A percentile compares a stretch with the other conserved stretches of the same genome.
Conservation (phyloP, 257 asterid species). For the Solanum commersonii region DNA sequence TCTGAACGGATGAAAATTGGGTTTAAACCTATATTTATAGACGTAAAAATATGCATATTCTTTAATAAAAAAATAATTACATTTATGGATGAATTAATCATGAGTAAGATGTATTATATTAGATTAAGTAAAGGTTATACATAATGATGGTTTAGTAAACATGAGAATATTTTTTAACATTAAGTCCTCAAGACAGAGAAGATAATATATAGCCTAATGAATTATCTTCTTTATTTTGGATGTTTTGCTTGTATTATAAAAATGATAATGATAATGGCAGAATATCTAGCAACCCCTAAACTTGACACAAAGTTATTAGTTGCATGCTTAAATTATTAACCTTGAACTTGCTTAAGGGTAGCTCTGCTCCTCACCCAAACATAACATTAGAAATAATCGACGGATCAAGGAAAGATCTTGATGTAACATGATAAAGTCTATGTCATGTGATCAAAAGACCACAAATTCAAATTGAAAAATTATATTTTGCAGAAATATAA, state of each 20-base stretch:
- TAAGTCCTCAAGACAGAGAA: not conserved
- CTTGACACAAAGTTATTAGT: not conserved
- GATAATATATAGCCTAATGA: not conserved
- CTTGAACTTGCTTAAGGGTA: not conserved
- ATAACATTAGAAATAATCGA: not conserved
- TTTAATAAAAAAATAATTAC: too few species aligned
- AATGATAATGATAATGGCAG: too few species aligned
- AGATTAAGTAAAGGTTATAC: not conserved
- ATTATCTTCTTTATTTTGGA: not conserved
- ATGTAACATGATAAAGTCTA: too few species aligned
- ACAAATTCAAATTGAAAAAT: too few species aligned
- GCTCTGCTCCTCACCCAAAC: not conserved
- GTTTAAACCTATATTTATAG: not conserved
- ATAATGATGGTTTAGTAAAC: not conserved
- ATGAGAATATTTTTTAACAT: not conserved
- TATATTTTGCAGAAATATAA: fast-evolving
- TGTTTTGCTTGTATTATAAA: not conserved
- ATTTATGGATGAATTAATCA: not conserved
- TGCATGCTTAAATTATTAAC: too few species aligned
- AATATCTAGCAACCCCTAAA: fast-evolving
- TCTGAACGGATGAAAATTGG: not conserved
- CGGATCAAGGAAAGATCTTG: not conserved
- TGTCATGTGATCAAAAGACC: not conserved
- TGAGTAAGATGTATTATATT: not conserved
- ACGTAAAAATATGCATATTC: not conserved